Evolutionary conservation across 176 grass and related monocot species (phyloP), one percentile per base, ranked within the genome.

Genomic region (Aegilops speltoides): DNA sequence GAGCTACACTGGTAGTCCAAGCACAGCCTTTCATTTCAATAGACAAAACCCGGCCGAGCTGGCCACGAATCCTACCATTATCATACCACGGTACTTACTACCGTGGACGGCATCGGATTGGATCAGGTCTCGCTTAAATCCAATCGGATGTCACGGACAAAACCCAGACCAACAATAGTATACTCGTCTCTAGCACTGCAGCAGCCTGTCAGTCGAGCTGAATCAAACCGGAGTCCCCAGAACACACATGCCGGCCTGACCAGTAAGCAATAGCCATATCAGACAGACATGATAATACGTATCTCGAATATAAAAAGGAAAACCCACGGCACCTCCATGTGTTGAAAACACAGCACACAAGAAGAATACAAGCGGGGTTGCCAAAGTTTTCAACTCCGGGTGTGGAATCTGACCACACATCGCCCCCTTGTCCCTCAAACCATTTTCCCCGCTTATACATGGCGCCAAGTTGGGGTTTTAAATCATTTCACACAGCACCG

Each of bases 321-420:
- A 83, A 79, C 17, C 1, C 22, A 65, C 36, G 34, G 20, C 76
- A 79, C 37, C 23, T 19, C 52, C 90, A 85, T 82, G 77, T 77
- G 52, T 82, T 71, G 78, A 85, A 85, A 90, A 88, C 74, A 67
- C 15, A 22, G 14, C 72, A 32, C 90, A 79, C 17, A 86, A 73
- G 77, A 82, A 73, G 70, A 91, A 86, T 88, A 87, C 90, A 88
- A 84, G 11, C 26, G 24, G 43, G 81, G 41, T 85, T 84, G 81
- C 82, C 85, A 74, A 80, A 38, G 72, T 69, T 87, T 86, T 89
- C 91, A 84, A 93, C 78, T 4, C 69, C 56, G 23, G 19, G 50
- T 63, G 85, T 93, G 85, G 88, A 90, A 82, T 85, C 72, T 73
- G 71, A 93, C 71, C 52, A 73, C 90, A 86, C 78, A 79, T 67